Conservation (phyloP, 495 filamentous ascomycete species). For the Aspergillus conjunctus region DNA sequence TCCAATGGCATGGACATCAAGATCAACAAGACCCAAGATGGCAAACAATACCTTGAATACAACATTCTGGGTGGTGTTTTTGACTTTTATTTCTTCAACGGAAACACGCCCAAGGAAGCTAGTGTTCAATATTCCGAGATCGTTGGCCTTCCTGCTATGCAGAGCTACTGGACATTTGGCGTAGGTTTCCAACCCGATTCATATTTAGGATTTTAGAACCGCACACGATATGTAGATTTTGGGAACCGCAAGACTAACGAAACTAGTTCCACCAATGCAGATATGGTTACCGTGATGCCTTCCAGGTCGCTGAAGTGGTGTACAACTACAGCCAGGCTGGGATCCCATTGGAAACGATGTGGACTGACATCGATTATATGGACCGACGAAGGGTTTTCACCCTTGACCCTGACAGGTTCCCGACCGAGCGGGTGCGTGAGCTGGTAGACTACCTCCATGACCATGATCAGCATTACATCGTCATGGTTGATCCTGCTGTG, state of each 20-base stretch:
- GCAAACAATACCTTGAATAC: conserved; percentile 79
- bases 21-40: conserved; percentile 63
- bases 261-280: conserved; percentile 73
- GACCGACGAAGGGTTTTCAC: conserved; percentile 68
- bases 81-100: conserved; percentile 83
- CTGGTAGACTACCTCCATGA: conserved; percentile 71
- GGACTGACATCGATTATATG: conserved; percentile 89
- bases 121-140: conserved; percentile 73
- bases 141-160: conserved; percentile 70
- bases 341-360: conserved; percentile 87
- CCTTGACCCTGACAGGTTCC: conserved; percentile 72
- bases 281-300: conserved; percentile 79
- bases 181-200: conserved; percentile 30
- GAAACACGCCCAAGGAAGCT: conserved; percentile 70
- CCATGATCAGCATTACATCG: conserved; percentile 75
- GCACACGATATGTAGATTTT: no score
- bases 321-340: conserved; percentile 73
- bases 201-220: background rate
- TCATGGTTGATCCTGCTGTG: conserved; percentile 89
- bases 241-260: conserved; percentile 1
- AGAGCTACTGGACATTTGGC: conserved; percentile 84
- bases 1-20: conserved; percentile 88
- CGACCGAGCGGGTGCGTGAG: conserved; percentile 65
- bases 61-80: conserved; percentile 79
- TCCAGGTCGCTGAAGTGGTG: conserved; percentile 76